These are phyloP conservation scores for Aureobasidium subglaciale DNA, from an alignment of 2,329 filamentous ascomycete genomes.

Conservation along the genomic window DNA sequence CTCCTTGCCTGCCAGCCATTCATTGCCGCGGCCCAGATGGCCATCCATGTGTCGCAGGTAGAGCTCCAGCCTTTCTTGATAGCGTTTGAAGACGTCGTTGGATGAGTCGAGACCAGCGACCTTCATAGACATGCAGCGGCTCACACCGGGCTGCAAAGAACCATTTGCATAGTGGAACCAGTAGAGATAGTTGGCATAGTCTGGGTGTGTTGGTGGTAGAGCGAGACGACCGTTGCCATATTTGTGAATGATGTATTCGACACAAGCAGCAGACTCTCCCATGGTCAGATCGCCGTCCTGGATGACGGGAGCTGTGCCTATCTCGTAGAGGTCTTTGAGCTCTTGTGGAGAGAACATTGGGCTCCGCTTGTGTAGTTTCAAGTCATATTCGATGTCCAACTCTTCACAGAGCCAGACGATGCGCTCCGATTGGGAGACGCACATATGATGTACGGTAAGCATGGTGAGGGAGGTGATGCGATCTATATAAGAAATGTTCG, in stretches of 20 bases:
- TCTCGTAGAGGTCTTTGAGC: conserved; percentile 31
- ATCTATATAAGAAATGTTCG: too few species aligned
- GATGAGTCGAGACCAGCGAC: conserved; percentile 24
- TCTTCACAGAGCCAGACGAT: conserved; percentile 61
- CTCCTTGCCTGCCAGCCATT: conserved; percentile 54
- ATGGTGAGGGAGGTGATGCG: conserved; percentile 21
- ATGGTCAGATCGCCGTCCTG: conserved; percentile 48
- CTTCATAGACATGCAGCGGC: conserved; percentile 5
- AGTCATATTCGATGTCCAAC: conserved; percentile 48
- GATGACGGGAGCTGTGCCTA: conserved; percentile 54
- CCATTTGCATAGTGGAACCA: conserved; percentile 54
- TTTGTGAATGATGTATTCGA: conserved; percentile 55
- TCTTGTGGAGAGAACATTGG: conserved; percentile 33
- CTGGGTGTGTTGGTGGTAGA: conserved; percentile 37
- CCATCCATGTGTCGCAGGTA: conserved; percentile 43
- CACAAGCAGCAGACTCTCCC: conserved; percentile 53
- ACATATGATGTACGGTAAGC: conserved; percentile 32
- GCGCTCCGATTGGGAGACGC: conserved; percentile 55
- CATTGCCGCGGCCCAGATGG: conserved; percentile 36
- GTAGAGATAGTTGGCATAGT: conserved; percentile 56
- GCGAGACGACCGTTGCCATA: conserved; percentile 46
- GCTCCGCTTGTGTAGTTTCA: conserved; percentile 40
- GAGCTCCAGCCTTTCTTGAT: conserved; percentile 30
- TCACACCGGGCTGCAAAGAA: conserved; percentile 33
- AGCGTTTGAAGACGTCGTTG: conserved; percentile 27